Conservation (phyloP, 805 yeast genomes). For the Clavispora fructus region DNA sequence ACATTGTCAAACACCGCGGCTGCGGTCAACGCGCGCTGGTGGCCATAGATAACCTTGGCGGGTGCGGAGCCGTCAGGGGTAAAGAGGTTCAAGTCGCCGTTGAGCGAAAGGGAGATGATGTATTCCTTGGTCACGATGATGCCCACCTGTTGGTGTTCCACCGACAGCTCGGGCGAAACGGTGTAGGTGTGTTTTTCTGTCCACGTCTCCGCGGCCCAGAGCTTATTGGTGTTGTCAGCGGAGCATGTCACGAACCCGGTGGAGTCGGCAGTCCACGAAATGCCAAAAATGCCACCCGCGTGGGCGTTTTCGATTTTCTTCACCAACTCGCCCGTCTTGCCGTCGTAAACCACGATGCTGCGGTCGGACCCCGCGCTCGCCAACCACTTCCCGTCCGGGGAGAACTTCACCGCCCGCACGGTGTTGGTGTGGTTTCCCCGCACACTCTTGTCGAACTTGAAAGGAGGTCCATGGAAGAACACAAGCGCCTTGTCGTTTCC, state of each 20-base stretch:
- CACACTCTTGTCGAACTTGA: slow-evolving; percentile 70
- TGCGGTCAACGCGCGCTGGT: slow-evolving; percentile 77
- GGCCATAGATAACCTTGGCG: slow-evolving; percentile 54
- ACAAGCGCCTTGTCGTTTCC: slow-evolving; percentile 85
- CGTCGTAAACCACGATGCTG: slow-evolving; percentile 72
- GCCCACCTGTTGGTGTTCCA: slow-evolving; percentile 75
- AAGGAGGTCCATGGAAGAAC: slow-evolving; percentile 89
- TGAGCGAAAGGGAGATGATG: slow-evolving; percentile 60
- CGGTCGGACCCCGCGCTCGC: slow-evolving; percentile 86
- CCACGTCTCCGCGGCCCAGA: slow-evolving; percentile 47
- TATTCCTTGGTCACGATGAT: slow-evolving; percentile 59
- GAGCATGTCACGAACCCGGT: slow-evolving; percentile 68
- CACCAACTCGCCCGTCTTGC: slow-evolving; percentile 74
- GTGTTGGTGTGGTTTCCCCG: slow-evolving; percentile 74
- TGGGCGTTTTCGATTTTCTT: slow-evolving; percentile 52
- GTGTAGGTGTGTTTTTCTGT: slow-evolving; percentile 46
- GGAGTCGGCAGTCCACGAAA: slow-evolving; percentile 62
- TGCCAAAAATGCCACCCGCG: slow-evolving; percentile 74
- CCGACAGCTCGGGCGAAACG: slow-evolving; percentile 19
- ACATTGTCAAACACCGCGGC: slow-evolving; percentile 24
- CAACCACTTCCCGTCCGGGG: slow-evolving; percentile 72
- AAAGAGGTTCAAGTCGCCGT: slow-evolving; percentile 68
- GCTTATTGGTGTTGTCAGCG: slow-evolving; percentile 72
- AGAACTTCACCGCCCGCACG: slow-evolving; percentile 73
- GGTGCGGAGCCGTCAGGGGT: slow-evolving; percentile 25